Evolutionary conservation across 2,329 filamentous ascomycete species (phyloP), one percentile per base, ranked within the genome.

Genomic region (Uncinocarpus reesii): DNA sequence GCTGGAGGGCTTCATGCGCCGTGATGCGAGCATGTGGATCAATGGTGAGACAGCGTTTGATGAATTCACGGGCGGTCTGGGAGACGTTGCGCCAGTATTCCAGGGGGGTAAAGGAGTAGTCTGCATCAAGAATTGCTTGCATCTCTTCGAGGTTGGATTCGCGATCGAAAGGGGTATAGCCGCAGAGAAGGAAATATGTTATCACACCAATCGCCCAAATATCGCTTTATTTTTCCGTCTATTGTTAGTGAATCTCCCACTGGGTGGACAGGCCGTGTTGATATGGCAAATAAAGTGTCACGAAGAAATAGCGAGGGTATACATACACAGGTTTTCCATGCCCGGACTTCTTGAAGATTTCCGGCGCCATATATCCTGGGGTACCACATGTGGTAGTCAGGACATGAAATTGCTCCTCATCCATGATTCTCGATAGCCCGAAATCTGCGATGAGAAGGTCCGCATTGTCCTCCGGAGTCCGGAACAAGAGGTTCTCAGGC

Each of bases 181-280:
- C 92, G 68, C 92, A 96, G 43, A 98, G 81, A 24, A 98, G 74
- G 72, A 98, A 98, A 72, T 96, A 98, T 26, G 92, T 96, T 62
- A 98, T 98, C 36, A 98, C 92, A 40, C 92, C 92, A 54, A 96
- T 87, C 31, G 92, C 92, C 92, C 92, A 98, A 55, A 98, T 83
- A 65, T 98, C 92, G 46, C 78, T 81, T 23, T 47, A 21, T 47
- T 6, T 10, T 28, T 28, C 55, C 51, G 36, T 42, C 7, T 29
- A 43, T 10, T 18, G 28, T 50, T 48, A 51, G 42, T 40, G 13
- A 24, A 13, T 32, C 23, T 36, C 31, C 13, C 16, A 31, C 20
- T 46, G 15, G 32, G n/a, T n/a, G n/a, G 21, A 34, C 24, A 3
- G 26, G 10, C 2, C 7, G 2, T 4, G 15, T 16, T 29, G 15